These are phyloP conservation scores for Physocladia obscura DNA, from an alignment of 192 early-diverging fungal species.

Conservation along the genomic window DNA sequence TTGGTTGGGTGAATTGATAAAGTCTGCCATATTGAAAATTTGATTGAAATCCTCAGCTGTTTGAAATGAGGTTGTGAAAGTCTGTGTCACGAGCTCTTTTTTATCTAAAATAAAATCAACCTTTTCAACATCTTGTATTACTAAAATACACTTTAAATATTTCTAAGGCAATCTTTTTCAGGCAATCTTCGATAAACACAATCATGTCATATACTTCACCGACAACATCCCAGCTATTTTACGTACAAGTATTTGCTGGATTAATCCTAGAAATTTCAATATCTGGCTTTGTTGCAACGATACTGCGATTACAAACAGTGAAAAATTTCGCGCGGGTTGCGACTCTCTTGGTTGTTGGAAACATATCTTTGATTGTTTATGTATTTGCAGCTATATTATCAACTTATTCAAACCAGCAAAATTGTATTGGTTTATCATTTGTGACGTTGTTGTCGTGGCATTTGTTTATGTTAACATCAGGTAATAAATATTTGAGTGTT, in stretches of 20 bases:
- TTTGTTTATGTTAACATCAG: neutral
- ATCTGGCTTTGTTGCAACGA: neutral
- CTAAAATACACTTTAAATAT: no score
- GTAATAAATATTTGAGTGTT: neutral
- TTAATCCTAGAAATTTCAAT: neutral
- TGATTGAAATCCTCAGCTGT: no score
- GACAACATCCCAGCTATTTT: neutral
- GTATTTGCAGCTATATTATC: neutral
- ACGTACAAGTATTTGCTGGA: neutral
- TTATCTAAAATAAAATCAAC: no score
- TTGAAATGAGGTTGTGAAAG: no score
- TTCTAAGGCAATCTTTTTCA: no score
- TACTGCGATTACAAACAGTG: neutral
- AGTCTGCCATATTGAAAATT: no score
- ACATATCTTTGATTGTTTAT: neutral
- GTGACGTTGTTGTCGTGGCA: neutral
- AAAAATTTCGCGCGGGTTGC: neutral
- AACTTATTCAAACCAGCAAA: neutral
- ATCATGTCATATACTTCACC: no score
- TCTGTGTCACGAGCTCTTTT: no score
- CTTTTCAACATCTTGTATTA: no score
- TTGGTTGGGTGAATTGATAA: no score
- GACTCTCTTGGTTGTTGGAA: neutral
- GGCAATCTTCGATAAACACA: no score
- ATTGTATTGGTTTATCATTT: neutral